phyloP scores from a whole-genome alignment of 306 rosid species.

The Aeschynomene evenia region DNA sequence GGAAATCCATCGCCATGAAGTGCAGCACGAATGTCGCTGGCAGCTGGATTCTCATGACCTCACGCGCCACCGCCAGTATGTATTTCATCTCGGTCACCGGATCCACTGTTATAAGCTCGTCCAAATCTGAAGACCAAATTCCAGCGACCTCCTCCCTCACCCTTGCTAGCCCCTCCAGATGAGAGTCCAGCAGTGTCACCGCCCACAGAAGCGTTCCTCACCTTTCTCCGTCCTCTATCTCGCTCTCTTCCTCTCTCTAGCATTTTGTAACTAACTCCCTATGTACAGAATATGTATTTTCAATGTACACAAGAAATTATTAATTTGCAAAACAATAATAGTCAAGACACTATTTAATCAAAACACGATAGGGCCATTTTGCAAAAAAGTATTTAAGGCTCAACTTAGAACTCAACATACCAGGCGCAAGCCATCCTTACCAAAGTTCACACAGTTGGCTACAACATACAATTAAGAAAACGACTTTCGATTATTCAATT shows the following conservation, averaged over 20 bases:
- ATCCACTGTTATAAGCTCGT: constrained; percentile 52
- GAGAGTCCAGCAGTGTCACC: constrained; percentile 66
- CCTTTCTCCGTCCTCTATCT: constrained; percentile 43
- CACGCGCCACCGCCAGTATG: constrained; percentile 90
- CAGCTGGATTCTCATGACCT: constrained; percentile 68
- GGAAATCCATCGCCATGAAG: constrained; percentile 56
- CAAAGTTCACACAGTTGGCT: too few species aligned
- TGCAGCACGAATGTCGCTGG: constrained; percentile 89
- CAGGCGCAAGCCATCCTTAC: too few species aligned
- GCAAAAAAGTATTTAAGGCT: too few species aligned
- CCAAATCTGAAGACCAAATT: constrained; percentile 65
- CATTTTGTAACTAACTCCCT: too few species aligned
- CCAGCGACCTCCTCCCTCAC: constrained; percentile 58
- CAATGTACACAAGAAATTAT: too few species aligned
- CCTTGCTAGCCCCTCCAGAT: constrained; percentile 52
- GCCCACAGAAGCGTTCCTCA: constrained; percentile 79
- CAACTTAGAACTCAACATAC: too few species aligned
- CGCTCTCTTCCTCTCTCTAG: too few species aligned
- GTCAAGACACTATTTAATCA: too few species aligned
- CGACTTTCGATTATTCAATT: not conserved
- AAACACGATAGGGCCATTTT: too few species aligned
- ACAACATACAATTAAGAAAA: not conserved
- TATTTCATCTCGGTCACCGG: constrained; percentile 63
- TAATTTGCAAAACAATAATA: too few species aligned
- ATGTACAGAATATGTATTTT: too few species aligned